phyloP scores from a whole-genome alignment of 352 stramenopile species.

The Lagenidium sp. region DNA sequence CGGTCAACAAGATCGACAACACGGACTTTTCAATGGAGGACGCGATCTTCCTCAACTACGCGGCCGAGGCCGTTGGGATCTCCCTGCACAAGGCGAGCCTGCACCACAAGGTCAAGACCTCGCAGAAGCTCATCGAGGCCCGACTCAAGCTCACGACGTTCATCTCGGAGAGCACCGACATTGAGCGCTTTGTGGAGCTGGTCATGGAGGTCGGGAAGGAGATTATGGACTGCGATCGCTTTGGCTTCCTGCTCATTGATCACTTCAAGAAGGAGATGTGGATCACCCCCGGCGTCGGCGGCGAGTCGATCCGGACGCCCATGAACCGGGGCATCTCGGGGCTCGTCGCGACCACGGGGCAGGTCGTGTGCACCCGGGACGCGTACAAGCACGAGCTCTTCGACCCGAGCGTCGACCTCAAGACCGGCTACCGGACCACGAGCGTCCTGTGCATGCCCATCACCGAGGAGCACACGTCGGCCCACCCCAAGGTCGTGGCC shows the following conservation, averaged over 20 bases:
- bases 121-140: slow-evolving; percentile 63
- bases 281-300: slow-evolving; percentile 47
- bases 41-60: slow-evolving; percentile 65
- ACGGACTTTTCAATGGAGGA: slow-evolving; percentile 62
- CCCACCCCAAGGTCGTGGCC: slow-evolving; percentile 43
- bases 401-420: slow-evolving; percentile 50
- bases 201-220: slow-evolving; percentile 68
- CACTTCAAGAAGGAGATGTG: slow-evolving; percentile 74
- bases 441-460: slow-evolving; percentile 69
- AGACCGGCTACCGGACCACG: slow-evolving; percentile 70
- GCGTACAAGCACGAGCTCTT: slow-evolving; percentile 71
- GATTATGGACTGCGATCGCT: slow-evolving; percentile 69
- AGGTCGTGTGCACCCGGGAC: slow-evolving; percentile 46
- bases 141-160: slow-evolving; percentile 56
- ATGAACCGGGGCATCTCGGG: slow-evolving; percentile 64
- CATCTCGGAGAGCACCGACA: slow-evolving; percentile 44
- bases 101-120: slow-evolving; percentile 57
- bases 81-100: slow-evolving; percentile 61
- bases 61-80: slow-evolving; percentile 52
- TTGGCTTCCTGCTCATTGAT: slow-evolving; percentile 57
- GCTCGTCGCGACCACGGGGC: slow-evolving; percentile 50
- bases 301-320: slow-evolving; percentile 38
- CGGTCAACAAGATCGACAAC: slow-evolving; percentile 65
- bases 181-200: slow-evolving; percentile 54
- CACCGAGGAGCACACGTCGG: slow-evolving; percentile 49